These are phyloP conservation scores for Wallacemonas collosoma DNA, from an alignment of 208 protist genomes.

Conservation along the genomic window DNA sequence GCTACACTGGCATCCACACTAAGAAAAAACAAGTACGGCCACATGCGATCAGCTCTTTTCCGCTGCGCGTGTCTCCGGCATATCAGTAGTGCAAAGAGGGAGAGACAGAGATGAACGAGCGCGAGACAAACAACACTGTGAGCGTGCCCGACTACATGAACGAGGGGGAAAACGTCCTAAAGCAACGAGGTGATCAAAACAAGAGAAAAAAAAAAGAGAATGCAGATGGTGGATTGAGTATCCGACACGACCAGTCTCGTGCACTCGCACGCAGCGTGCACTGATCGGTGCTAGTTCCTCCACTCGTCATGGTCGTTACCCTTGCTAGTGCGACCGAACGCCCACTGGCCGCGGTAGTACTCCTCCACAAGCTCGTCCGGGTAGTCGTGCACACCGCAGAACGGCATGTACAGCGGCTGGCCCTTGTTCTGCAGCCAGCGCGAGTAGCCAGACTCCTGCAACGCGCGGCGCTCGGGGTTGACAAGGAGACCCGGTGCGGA, in stretches of 20 bases:
- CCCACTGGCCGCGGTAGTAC: constrained; percentile 90
- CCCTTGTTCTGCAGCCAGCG: constrained; percentile 87
- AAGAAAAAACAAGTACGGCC: too few species aligned
- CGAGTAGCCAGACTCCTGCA: constrained; percentile 87
- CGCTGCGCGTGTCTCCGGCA: too few species aligned
- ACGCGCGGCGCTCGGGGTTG: constrained; percentile 72
- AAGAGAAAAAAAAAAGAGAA: constrained; percentile 14
- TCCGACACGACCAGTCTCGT: not conserved
- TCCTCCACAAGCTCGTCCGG: constrained; percentile 90
- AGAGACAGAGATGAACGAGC: not conserved
- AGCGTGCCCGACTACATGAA: constrained; percentile 6
- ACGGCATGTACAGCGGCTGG: constrained; percentile 85
- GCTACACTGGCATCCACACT: too few species aligned
- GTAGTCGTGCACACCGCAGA: constrained; percentile 87
- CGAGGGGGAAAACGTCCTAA: constrained; percentile 21
- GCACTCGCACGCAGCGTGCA: not conserved
- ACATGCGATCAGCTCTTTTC: too few species aligned
- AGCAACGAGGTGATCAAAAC: constrained; percentile 24
- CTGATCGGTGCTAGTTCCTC: constrained; percentile 52
- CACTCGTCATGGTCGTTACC: constrained; percentile 92
- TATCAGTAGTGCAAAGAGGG: not conserved
- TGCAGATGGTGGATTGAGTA: not conserved
- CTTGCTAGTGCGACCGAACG: constrained; percentile 81
- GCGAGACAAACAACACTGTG: not conserved
- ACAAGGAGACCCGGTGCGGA: constrained; percentile 65